These are phyloP conservation scores for Tagetes patula DNA, from an alignment of 129 eudicot genomes.

Conservation along the genomic window DNA sequence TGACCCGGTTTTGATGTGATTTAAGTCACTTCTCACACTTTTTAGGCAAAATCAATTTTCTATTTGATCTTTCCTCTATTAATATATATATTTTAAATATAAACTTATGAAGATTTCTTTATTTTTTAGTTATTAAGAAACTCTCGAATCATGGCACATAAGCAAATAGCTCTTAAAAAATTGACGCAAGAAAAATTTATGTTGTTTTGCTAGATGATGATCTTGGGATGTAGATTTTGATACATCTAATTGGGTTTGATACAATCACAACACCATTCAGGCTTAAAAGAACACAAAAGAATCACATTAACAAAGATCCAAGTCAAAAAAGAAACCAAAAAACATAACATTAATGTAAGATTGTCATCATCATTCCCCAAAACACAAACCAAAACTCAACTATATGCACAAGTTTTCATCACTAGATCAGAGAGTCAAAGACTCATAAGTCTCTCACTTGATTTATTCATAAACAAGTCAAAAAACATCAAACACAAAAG, in stretches of 20 bases:
- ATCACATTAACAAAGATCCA: not conserved
- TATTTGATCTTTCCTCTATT: too few relatives aligned
- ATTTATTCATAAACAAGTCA: slow-evolving; percentile 31
- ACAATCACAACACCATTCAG: slow-evolving; percentile 1
- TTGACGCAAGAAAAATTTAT: too few relatives aligned
- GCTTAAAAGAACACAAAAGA: not conserved
- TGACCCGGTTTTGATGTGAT: too few relatives aligned
- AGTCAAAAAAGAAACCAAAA: not conserved
- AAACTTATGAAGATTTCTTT: too few relatives aligned
- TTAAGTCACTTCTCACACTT: too few relatives aligned
- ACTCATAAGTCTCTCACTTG: slow-evolving; percentile 28
- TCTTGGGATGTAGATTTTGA: too few relatives aligned
- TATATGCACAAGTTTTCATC: slow-evolving; percentile 29
- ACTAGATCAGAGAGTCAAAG: slow-evolving; percentile 17
- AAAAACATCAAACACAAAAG: slow-evolving; percentile 3
- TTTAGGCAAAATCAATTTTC: too few relatives aligned
- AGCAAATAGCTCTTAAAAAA: too few relatives aligned
- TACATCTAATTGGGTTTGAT: not conserved
- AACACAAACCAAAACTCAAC: slow-evolving; percentile 22
- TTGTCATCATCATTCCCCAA: not conserved
- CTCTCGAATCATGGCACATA: too few relatives aligned
- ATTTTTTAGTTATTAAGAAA: too few relatives aligned
- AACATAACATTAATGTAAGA: not conserved
- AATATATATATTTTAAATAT: too few relatives aligned
- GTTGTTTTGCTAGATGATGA: too few relatives aligned